Percentiles rank a stretch among this genome's conserved stretches.
Evolutionary conservation across 1,284 basidiomycete genomes (phyloP).

Genomic region (Microbotryum intermedium): DNA sequence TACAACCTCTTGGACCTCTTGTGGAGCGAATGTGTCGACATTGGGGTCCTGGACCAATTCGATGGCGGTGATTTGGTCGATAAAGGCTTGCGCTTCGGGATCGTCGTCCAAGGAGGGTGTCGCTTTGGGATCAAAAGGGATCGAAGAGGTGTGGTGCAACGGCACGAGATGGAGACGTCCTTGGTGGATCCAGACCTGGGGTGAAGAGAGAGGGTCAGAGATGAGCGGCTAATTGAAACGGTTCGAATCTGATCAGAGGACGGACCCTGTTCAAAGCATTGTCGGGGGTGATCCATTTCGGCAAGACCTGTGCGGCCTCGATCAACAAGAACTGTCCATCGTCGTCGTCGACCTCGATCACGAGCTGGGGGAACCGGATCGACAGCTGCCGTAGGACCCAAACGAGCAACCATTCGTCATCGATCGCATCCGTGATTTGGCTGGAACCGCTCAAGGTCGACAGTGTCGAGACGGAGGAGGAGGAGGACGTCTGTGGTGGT

Average conservation of each 20-base stretch:
- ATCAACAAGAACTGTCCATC: constrained; percentile 96
- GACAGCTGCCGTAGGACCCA: constrained; percentile 75
- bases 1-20: constrained; percentile 51
- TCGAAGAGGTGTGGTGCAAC: constrained; percentile 58
- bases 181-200: constrained; percentile 78
- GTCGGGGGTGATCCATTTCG: constrained; percentile 81
- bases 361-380: constrained; percentile 58
- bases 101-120: constrained; percentile 35
- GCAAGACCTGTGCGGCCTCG: constrained; percentile 84
- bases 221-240: neutral
- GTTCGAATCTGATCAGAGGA: constrained; percentile 18
- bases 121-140: constrained; percentile 47
- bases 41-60: constrained; percentile 51
- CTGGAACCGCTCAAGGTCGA: constrained; percentile 57
- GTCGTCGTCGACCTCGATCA: constrained; percentile 59
- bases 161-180: constrained; percentile 79
- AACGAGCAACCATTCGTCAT: constrained; percentile 91
- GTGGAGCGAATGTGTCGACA: constrained; percentile 52
- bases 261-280: constrained; percentile 85
- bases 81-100: constrained; percentile 43
- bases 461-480: neutral
- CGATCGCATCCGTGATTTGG: constrained; percentile 83
- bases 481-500: neutral
- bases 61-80: constrained; percentile 57
- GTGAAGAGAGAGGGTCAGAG: constrained; percentile 27